These are phyloP conservation scores for Malassezia globosa DNA, from an alignment of 1,284 basidiomycete species.

Conservation along the genomic window DNA sequence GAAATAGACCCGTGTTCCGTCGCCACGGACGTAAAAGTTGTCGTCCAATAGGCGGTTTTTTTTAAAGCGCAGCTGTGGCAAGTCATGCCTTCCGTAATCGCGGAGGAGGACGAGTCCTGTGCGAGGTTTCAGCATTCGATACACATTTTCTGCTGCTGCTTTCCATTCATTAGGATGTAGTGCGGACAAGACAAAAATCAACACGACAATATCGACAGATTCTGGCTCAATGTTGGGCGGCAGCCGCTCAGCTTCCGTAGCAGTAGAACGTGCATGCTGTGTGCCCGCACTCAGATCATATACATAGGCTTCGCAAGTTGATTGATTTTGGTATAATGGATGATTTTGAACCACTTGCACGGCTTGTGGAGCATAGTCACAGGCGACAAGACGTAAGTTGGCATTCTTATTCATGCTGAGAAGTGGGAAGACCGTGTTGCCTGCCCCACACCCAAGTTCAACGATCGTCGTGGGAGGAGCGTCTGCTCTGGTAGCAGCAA, in stretches of 20 bases:
- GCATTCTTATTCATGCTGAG: constrained; percentile 73
- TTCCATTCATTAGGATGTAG: constrained; percentile 87
- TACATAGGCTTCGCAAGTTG: constrained; percentile 61
- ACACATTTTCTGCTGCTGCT: constrained; percentile 71
- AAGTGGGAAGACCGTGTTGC: constrained; percentile 85
- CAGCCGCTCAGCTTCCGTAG: constrained; percentile 5
- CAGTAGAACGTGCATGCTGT: too few species aligned
- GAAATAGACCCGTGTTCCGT: constrained; percentile 64
- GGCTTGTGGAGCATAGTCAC: constrained; percentile 82
- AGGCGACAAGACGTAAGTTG: constrained; percentile 62
- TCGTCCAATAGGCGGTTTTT: constrained; percentile 72
- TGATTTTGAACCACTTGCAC: constrained; percentile 67
- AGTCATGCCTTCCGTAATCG: constrained; percentile 89
- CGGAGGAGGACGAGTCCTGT: constrained; percentile 67
- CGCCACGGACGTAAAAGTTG: constrained; percentile 65
- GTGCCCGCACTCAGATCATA: constrained; percentile 66
- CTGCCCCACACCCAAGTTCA: constrained; percentile 52
- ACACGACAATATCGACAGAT: constrained; percentile 73
- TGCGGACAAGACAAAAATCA: constrained; percentile 89
- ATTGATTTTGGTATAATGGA: constrained; percentile 19
- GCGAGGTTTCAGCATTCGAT: constrained; percentile 67
- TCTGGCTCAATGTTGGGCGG: constrained; percentile 38
- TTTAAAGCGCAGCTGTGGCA: constrained; percentile 80
- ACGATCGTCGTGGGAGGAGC: constrained; percentile 24
- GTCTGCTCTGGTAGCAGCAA: constrained; percentile 23